Evolutionary conservation across 305 asterid species (phyloP), one percentile per base, ranked within the genome.

Genomic region (Coffea humblotiana): DNA sequence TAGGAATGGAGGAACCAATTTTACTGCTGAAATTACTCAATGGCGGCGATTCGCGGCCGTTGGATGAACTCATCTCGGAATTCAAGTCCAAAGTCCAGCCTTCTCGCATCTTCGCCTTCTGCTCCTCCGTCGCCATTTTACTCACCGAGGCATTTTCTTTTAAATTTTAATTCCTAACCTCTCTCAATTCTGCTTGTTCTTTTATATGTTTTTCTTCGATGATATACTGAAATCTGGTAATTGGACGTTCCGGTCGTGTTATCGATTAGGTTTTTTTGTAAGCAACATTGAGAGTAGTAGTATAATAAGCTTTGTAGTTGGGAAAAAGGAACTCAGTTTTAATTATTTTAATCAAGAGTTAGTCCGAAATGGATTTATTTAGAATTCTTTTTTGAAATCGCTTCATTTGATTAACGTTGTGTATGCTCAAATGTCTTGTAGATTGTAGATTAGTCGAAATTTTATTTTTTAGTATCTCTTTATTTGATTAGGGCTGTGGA

Each of bases 81-180:
- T 92, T 93, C 87, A 82, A 56, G 84, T 83, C 92, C 74, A 80
- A 81, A 2, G 88, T 95, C 81, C 88, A 90, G 43, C 87, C 84
- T 79, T 86, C 91, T 54, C 81, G 82, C 52, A 89, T 88, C 68
- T 90, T 92, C 75, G 74, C 81, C 48, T 92, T 90, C 83, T 93
- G 99, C 89, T 84, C 92, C 64, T 91, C 97, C 51, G 91, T 95
- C 81, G 96, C 91, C 78, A 78, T 90, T 35, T 89, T 94, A 45
- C 88, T 90, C 82, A 52, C 79, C 51, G 80, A 75, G 29, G 52
- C 77, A 58, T 66, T 67, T 27, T 32, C 10, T 13, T 23, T 32
- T 32, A 32, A 32, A 32, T 65, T 12, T 40, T 12, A 32, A 32
- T 32, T 32, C 32, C 32, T 32, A 32, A 32, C 2, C 32, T 32